phyloP scores from a whole-genome alignment of 2,329 filamentous ascomycete genomes.

The Botrytis medusae region DNA sequence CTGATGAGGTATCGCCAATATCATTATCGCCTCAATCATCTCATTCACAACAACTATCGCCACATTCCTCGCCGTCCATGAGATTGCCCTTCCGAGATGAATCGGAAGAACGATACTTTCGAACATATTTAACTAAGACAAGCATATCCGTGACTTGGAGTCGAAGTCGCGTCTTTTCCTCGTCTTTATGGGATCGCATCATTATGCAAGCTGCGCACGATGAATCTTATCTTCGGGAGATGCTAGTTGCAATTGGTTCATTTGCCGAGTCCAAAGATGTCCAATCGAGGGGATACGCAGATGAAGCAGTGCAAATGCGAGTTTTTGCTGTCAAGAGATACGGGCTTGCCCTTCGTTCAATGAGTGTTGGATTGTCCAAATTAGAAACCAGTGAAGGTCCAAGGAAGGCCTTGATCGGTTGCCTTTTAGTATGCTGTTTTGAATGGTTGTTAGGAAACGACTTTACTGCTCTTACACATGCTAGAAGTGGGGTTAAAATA shows the following conservation, averaged over 20 bases:
- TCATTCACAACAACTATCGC: neutral
- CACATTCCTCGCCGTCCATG: slow-evolving; percentile 6
- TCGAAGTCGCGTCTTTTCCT: slow-evolving; percentile 50
- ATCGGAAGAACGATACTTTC: slow-evolving; percentile 39
- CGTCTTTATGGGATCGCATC: slow-evolving; percentile 59
- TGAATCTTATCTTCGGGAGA: slow-evolving; percentile 59
- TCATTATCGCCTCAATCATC: neutral
- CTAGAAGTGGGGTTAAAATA: slow-evolving; percentile 9
- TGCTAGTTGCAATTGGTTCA: slow-evolving; percentile 63
- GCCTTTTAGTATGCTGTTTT: slow-evolving; percentile 23
- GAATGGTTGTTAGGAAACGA: slow-evolving; percentile 21
- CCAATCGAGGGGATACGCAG: neutral
- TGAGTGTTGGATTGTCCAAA: slow-evolving; percentile 16
- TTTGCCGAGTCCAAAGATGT: slow-evolving; percentile 38
- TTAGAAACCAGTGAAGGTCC: neutral
- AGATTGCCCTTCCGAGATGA: slow-evolving; percentile 43
- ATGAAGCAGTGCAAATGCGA: slow-evolving; percentile 11
- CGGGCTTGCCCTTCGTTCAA: slow-evolving; percentile 20
- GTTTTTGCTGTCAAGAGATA: slow-evolving; percentile 22
- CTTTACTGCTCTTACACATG: slow-evolving; percentile 19
- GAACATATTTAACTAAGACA: slow-evolving; percentile 14
- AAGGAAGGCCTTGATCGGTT: slow-evolving; percentile 23
- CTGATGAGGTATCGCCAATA: neutral
- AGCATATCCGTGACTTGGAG: slow-evolving; percentile 47
- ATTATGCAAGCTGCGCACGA: slow-evolving; percentile 62